Base-by-base conservation (phyloP, 2,329 filamentous ascomycete genomes). In the Pseudocercospora vitis region DNA sequence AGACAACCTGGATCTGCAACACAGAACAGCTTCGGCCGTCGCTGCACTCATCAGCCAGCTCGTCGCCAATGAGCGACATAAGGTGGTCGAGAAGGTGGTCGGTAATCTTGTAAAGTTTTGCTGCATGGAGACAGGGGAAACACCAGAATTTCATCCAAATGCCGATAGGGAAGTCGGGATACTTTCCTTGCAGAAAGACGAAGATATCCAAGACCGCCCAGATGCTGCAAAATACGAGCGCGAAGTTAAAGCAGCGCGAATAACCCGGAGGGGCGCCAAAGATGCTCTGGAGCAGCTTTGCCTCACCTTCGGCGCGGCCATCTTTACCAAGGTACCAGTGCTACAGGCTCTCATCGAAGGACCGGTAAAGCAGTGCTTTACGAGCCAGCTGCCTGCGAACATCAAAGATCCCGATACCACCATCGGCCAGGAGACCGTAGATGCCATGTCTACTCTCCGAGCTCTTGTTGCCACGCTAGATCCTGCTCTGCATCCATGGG, bases 51-150 rank as follows among this genome's bases (percentile, higher is more conserved):
- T 99, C n/a, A 85, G 89, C 61, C 79, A 94, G 18, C 94, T 97
- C 65, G 91, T 90, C 3, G 82, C 84, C 35, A 84, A 84, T 51
- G 87, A 89, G 32, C 88, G 92, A 57, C 82, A 86, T 52, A 90
- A 86, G 12, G 90, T 95, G 9, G 91, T 94, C 12, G 91, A 96
- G 70, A 99, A 99, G 74, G 88, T 99, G 11, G 91, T 97, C 23
- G 86, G 89, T 42, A 99, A 99, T 67, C 74, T 99, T 48, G 89
- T 95, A 74, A 97, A 96, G 68, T 99, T 96, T 73, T 96, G 91
- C 59, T 99, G 94, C 67, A 90, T 96, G 66, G 94, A 99, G 69
- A 95, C 95, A 1, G 92, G 94, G 0, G 95, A 99, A 71, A 99
- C 95, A 0, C 94, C 94, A 0, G 94, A 97, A 66, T 97, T 97